phyloP scores from a whole-genome alignment of 2,329 filamentous ascomycete genomes.

The Ceratocystis lukuohia region DNA sequence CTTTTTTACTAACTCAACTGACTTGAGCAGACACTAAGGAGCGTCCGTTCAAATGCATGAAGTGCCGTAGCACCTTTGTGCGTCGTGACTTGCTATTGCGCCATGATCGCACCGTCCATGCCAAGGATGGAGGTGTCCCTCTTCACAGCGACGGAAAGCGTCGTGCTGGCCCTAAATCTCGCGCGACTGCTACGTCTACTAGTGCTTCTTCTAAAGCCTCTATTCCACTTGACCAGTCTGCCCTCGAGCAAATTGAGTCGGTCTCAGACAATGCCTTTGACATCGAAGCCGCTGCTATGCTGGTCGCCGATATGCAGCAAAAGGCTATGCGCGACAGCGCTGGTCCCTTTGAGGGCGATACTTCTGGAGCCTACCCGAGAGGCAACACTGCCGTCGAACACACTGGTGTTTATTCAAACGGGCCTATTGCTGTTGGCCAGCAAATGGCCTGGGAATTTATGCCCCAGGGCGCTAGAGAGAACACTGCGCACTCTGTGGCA shows the following conservation, averaged over 20 bases:
- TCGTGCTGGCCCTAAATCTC: constrained; percentile 56
- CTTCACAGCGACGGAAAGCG: constrained; percentile 91
- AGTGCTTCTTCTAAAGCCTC: constrained; percentile 57
- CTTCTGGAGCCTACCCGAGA: constrained; percentile 55
- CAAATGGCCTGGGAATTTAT: constrained; percentile 68
- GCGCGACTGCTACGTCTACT: constrained; percentile 34
- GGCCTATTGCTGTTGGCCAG: constrained; percentile 68
- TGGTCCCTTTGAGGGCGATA: constrained; percentile 42
- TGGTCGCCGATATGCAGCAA: constrained; percentile 96
- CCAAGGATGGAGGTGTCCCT: constrained; percentile 89
- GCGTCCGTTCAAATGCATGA: constrained; percentile 95
- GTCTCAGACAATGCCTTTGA: constrained; percentile 76
- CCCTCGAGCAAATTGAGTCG: constrained; percentile 84
- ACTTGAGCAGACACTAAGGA: constrained; percentile 74
- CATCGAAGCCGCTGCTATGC: constrained; percentile 93
- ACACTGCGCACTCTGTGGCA: constrained; percentile 59
- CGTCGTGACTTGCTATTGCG: constrained; percentile 89
- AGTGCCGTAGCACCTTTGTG: constrained; percentile 96
- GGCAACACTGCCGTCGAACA: constrained; percentile 62
- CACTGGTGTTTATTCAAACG: constrained; percentile 61
- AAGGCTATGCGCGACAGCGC: constrained; percentile 57
- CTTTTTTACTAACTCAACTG: constrained; percentile 18
- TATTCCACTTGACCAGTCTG: constrained; percentile 69
- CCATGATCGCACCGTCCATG: constrained; percentile 96
- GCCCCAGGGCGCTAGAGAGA: constrained; percentile 51